These are phyloP conservation scores for Hypoxylon subgilvum DNA, from an alignment of 495 filamentous ascomycete genomes.

Conservation along the genomic window DNA sequence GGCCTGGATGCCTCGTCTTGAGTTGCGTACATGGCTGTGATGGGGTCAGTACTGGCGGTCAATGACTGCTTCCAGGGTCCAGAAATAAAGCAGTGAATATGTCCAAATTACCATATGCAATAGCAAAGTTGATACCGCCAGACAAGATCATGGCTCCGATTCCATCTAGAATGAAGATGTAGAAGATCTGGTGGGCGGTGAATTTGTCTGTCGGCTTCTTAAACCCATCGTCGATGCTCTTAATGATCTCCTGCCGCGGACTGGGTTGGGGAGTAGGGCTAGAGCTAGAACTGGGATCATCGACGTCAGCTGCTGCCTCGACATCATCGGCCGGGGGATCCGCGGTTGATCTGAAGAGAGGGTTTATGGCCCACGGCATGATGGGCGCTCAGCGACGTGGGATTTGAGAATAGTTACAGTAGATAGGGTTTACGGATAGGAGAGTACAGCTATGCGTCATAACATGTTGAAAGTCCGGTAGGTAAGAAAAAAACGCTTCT, in stretches of 20 bases:
- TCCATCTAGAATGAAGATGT: constrained; percentile 49
- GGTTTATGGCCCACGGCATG: constrained; percentile 49
- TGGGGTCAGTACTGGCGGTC: constrained; percentile 8
- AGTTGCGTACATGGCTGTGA: constrained; percentile 47
- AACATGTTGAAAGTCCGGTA: constrained; percentile 35
- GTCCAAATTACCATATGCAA: constrained; percentile 47
- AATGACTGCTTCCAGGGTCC: too few species aligned
- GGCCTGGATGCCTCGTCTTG: constrained; percentile 27
- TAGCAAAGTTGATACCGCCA: constrained; percentile 53
- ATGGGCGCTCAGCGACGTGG: constrained; percentile 6
- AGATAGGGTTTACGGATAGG: constrained; percentile 18
- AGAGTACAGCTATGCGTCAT: constrained; percentile 29
- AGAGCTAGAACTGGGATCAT: constrained; percentile 1
- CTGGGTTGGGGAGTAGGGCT: constrained; percentile 2
- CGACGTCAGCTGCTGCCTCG: constrained; percentile 18
- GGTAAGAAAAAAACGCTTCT: constrained; percentile 51
- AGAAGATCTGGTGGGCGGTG: constrained; percentile 47
- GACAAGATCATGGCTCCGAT: constrained; percentile 47
- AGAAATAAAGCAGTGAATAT: neutral
- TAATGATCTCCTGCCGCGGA: constrained; percentile 6
- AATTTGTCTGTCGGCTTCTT: constrained; percentile 43
- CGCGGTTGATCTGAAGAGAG: constrained; percentile 38
- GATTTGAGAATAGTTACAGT: neutral
- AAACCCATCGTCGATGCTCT: constrained; percentile 16
- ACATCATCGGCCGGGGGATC: constrained; percentile 35